Evolutionary conservation across 108 stramenopile genomes (phyloP).

Genomic region (Fragilaria crotonensis): DNA sequence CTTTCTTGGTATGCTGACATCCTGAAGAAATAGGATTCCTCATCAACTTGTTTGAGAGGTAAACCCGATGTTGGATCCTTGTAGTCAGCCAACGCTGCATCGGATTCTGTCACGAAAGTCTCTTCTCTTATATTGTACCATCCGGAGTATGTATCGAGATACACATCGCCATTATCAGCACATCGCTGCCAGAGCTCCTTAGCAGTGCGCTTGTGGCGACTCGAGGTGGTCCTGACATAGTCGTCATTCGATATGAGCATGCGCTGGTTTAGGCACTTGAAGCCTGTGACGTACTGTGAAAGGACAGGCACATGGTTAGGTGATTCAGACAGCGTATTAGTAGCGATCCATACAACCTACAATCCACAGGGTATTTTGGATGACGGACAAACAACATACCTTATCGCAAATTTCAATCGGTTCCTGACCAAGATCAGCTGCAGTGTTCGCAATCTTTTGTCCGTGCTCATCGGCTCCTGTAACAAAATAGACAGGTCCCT

Average conservation of each 20-base stretch:
- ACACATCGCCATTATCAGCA: slow-evolving; percentile 85
- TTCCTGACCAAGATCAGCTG: slow-evolving; percentile 61
- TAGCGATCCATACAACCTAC: too few species aligned
- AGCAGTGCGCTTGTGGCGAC: slow-evolving; percentile 81
- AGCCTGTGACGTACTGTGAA: slow-evolving; percentile 73
- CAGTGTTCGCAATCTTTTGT: slow-evolving; percentile 96
- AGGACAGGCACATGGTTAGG: neutral
- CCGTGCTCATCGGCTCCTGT: slow-evolving; percentile 99
- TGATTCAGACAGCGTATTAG: neutral
- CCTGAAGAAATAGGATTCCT: slow-evolving; percentile 97
- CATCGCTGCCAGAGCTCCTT: slow-evolving; percentile 86
- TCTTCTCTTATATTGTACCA: slow-evolving; percentile 99
- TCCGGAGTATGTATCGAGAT: slow-evolving; percentile 84
- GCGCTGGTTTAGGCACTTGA: slow-evolving; percentile 88
- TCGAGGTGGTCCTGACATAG: slow-evolving; percentile 92
- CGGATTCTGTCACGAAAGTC: slow-evolving; percentile 92
- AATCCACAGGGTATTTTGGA: too few species aligned
- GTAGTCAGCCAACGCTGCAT: slow-evolving; percentile 84
- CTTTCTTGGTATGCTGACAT: slow-evolving; percentile 88
- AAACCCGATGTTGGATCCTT: slow-evolving; percentile 82
- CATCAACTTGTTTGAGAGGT: slow-evolving; percentile 90
- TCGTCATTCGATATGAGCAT: slow-evolving; percentile 90
- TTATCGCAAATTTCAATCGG: slow-evolving; percentile 93
- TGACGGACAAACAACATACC: slow-evolving; percentile 30
- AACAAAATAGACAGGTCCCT: slow-evolving; percentile 74